phyloP scores from a whole-genome alignment of 2,329 filamentous ascomycete species.

The Trichoderma semiorbis region DNA sequence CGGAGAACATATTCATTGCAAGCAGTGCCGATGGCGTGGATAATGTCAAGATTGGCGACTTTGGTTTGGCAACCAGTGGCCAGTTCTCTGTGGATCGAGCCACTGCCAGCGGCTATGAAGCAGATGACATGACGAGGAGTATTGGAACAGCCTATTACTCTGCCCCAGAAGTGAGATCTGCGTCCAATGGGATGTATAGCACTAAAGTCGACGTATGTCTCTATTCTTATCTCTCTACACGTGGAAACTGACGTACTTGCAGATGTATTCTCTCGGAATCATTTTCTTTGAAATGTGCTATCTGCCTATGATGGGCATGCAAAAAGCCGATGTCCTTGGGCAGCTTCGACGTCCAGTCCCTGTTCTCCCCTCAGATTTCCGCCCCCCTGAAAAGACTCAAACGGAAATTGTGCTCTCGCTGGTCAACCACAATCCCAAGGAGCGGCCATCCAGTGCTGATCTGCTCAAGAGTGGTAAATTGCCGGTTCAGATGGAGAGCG shows the following conservation, averaged over 20 bases:
- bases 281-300: constrained; percentile 99
- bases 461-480: constrained; percentile 82
- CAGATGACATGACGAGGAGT: constrained; percentile 65
- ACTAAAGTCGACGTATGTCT: constrained; percentile 81
- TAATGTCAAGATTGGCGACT: constrained; percentile 94
- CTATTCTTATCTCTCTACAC: not conserved
- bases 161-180: constrained; percentile 83
- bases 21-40: constrained; percentile 67
- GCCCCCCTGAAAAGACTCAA: constrained; percentile 66
- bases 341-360: constrained; percentile 66
- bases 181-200: constrained; percentile 73
- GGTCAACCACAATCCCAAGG: constrained; percentile 75
- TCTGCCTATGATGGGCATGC: constrained; percentile 61
- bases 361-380: constrained; percentile 69
- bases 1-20: constrained; percentile 91
- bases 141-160: constrained; percentile 85
- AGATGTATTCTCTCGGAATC: constrained; percentile 95
- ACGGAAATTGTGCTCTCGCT: constrained; percentile 75
- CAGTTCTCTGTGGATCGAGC: constrained; percentile 64
- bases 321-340: constrained; percentile 62
- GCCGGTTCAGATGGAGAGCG: constrained; percentile 88
- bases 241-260: not conserved
- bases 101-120: constrained; percentile 40
- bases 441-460: constrained; percentile 77
- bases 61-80: constrained; percentile 87